phyloP scores from a whole-genome alignment of 2,329 filamentous ascomycete genomes.

The Fonsecaea nubica region DNA sequence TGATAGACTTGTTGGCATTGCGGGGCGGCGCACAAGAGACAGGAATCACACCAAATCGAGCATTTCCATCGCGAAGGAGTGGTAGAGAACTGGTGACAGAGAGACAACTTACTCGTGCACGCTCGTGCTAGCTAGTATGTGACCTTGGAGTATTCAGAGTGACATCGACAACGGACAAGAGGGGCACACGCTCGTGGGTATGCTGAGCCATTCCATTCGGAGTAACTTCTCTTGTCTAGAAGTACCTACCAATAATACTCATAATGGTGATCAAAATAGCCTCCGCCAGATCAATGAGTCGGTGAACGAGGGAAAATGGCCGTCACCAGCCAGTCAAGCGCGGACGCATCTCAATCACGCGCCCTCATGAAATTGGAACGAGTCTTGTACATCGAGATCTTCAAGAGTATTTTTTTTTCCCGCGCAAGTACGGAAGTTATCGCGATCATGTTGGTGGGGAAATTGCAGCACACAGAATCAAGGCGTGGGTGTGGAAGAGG shows the following conservation, averaged over 20 bases:
- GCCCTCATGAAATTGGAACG: not conserved
- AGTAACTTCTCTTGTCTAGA: not conserved
- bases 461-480: not conserved
- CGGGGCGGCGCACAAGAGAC: constrained; percentile 6
- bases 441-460: not conserved
- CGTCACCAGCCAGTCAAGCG: not conserved
- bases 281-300: not conserved
- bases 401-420: not conserved
- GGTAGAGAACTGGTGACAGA: not conserved
- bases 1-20: constrained; percentile 15
- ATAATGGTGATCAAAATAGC: not conserved
- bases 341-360: not conserved
- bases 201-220: not conserved
- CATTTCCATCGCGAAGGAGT: not conserved
- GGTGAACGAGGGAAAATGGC: not conserved
- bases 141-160: constrained; percentile 2
- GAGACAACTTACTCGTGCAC: not conserved
- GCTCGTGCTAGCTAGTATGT: not conserved
- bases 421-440: not conserved
- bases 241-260: not conserved
- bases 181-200: not conserved
- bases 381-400: not conserved
- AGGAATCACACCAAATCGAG: not conserved
- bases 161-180: not conserved
- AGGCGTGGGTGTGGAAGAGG: not conserved